Base-by-base conservation (phyloP, 2,329 filamentous ascomycete genomes). In the Tolypocladium ophioglossoides region DNA sequence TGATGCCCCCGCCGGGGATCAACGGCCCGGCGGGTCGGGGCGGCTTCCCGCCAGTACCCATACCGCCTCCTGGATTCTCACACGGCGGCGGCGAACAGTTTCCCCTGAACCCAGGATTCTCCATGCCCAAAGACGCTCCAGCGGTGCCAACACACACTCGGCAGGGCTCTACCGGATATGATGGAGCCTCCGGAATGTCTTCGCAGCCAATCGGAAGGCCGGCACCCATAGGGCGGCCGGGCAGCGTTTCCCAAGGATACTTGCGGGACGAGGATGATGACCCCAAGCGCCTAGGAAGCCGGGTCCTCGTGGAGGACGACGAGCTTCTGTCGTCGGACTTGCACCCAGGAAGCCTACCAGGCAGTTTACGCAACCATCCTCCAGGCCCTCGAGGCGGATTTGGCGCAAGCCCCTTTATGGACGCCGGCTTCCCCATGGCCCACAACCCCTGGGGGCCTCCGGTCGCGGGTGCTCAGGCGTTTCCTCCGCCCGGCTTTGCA, bases 161-260 rank as follows among this genome's bases (percentile, higher is more conserved):
- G 57, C 89, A 95, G 61, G 78, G 82, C 12, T 95, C 90, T 7
- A 77, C 77, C 14, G 85, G 85, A 14, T 83, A 85, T 57, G 87
- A 91, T 10, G 74, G 75, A n/a, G 61, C 69, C 5, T 65, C 72
- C 9, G 70, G 72, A 30, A 69, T 76, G 12, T 75, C 82, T 53
- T 77, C 85, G 37, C 85, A 90, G 58, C 88, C 89, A 1, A 92
- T 95, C 57, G 80, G 86, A 48, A 82, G 91, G 53, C 92, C 91
- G 30, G 83, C 88, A 27, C 92, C 92, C 1, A 96, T 97, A 58
- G 89, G 92, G 58, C 82, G 91, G 37, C 92, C 94, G 0, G 85
- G 85, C 18, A 96, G 91, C 67, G 82, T 82, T 27, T 78, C 77
- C 18, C 77, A 80, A 49, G 79, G 78, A 16, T 77, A 76, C 47